Conservation (phyloP, 148 eudicot genomes). For the Talinum fruticosum region DNA sequence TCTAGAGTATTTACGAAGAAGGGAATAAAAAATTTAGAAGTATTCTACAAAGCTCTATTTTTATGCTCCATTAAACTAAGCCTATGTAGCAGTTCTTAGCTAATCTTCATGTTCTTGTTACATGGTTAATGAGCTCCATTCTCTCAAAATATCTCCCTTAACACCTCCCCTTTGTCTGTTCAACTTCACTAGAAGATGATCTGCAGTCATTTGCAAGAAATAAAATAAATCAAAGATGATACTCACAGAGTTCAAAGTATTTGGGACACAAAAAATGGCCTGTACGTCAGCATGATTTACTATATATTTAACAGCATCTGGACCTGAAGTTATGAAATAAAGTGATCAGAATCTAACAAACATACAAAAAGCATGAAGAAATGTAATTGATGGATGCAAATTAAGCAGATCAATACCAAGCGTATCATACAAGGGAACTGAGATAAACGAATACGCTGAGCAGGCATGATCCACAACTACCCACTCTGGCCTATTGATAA, state of each 20-base stretch:
- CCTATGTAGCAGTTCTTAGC: neutral
- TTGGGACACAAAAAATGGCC: constrained; percentile 87
- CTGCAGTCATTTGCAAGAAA: neutral
- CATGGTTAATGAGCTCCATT: neutral
- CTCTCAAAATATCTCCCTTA: neutral
- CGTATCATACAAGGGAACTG: constrained; percentile 93
- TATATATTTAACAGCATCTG: constrained; percentile 92
- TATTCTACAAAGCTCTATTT: neutral
- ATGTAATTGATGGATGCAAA: neutral
- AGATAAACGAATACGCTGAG: constrained; percentile 80
- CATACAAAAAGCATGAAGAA: constrained; percentile 15
- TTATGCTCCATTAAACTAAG: neutral
- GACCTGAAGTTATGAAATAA: constrained; percentile 52
- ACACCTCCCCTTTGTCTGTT: neutral
- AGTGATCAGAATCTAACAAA: constrained; percentile 15
- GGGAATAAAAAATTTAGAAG: neutral
- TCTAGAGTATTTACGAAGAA: neutral
- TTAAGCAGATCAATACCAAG: constrained; percentile 48
- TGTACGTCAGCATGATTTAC: constrained; percentile 84
- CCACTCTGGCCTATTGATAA: constrained; percentile 95
- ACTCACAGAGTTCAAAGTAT: constrained; percentile 76
- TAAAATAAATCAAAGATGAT: constrained; percentile 11
- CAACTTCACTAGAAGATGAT: constrained; percentile 1
- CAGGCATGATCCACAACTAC: constrained; percentile 91
- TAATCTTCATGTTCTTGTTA: neutral